These are phyloP conservation scores for Boletus sp. DNA, from an alignment of 768 basidiomycete genomes.

Conservation along the genomic window DNA sequence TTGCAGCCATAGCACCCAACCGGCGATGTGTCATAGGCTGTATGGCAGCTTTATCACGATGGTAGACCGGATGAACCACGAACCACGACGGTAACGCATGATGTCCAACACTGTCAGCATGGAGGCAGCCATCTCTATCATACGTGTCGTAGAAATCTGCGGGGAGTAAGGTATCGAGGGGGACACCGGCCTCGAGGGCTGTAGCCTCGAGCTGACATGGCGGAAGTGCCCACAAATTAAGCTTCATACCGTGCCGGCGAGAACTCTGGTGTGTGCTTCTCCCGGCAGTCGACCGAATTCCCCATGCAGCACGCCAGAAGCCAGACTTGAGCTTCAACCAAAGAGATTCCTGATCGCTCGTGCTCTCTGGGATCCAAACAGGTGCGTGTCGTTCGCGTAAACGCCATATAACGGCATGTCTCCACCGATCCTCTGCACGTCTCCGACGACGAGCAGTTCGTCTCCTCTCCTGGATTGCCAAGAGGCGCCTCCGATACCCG, in stretches of 20 bases:
- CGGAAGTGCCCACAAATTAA: conserved; percentile 62
- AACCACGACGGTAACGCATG: conserved; percentile 17
- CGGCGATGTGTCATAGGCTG: conserved; percentile 52
- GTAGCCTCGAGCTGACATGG: conserved; percentile 54
- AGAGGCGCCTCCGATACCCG: conserved; percentile 55
- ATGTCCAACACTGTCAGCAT: neutral
- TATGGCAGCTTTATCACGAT: conserved; percentile 1
- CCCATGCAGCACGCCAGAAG: conserved; percentile 12
- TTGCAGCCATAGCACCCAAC: conserved; percentile 52
- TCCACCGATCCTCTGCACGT: conserved; percentile 53
- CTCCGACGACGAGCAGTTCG: conserved; percentile 40
- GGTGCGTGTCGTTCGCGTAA: conserved; percentile 48
- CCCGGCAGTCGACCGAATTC: neutral
- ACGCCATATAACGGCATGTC: conserved; percentile 59
- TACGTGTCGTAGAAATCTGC: conserved; percentile 29
- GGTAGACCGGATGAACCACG: conserved; percentile 20
- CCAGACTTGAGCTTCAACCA: conserved; percentile 9
- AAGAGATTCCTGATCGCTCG: neutral
- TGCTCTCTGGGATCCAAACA: conserved; percentile 49
- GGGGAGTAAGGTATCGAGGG: conserved; percentile 51
- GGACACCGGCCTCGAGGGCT: conserved; percentile 65
- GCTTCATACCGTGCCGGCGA: conserved; percentile 46
- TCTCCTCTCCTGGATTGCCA: conserved; percentile 43
- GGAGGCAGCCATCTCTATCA: neutral
- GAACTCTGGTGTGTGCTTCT: conserved; percentile 5